Evolutionary conservation across 2,329 filamentous ascomycete species (phyloP).

Genomic region (Aspergillus aculeatinus): DNA sequence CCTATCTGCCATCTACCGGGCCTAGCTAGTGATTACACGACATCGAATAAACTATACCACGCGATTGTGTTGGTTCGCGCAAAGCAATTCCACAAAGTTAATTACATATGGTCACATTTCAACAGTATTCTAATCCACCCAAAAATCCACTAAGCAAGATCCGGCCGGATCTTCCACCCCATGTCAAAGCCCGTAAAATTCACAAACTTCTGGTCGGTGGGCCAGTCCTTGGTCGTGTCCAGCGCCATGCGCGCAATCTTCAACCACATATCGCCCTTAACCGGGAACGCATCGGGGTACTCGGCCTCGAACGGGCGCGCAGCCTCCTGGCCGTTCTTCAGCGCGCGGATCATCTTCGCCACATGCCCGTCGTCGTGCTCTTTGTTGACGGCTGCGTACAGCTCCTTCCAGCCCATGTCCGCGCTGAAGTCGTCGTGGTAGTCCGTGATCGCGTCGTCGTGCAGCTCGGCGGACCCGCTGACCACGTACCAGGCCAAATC

Average conservation of each 20-base stretch:
- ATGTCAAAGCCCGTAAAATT: too few relatives aligned
- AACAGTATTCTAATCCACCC: too few relatives aligned
- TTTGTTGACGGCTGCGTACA: conserved; percentile 5
- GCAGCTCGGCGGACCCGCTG: conserved; percentile 1
- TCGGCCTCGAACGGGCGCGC: conserved; percentile 5
- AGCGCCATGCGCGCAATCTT: conserved; percentile 8
- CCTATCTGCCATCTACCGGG: conserved; percentile 4
- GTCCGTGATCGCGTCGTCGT: background rate
- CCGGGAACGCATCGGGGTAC: background rate
- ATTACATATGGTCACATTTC: too few relatives aligned
- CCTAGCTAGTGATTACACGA: too few relatives aligned
- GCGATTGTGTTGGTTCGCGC: too few relatives aligned
- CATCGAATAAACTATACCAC: too few relatives aligned
- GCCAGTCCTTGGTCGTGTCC: background rate
- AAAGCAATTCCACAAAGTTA: too few relatives aligned
- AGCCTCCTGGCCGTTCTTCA: conserved; percentile 10
- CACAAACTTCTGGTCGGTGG: too few relatives aligned
- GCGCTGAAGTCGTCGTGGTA: background rate
- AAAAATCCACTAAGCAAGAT: background rate
- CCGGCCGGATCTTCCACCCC: too few relatives aligned
- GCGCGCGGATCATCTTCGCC: conserved; percentile 9
- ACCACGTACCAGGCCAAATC: conserved; percentile 11
- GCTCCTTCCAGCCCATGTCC: conserved; percentile 1
- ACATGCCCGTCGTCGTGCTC: conserved; percentile 14
- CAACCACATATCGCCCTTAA: conserved; percentile 11